phyloP scores from a whole-genome alignment of 306 rosid species.

The Quercus bicolor region DNA sequence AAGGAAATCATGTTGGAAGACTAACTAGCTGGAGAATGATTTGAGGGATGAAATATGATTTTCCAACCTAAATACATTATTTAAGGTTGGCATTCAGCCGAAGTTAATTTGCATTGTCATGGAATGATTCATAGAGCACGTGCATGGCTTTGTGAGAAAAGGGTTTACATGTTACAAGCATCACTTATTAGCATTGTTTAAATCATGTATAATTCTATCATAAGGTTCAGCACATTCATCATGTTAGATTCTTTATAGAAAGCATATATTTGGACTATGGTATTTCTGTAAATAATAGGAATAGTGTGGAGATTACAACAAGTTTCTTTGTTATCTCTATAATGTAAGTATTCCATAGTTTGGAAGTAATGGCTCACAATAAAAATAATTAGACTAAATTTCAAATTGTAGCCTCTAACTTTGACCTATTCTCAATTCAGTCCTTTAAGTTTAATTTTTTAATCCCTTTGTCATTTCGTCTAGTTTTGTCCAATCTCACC shows the following conservation, averaged over 20 bases:
- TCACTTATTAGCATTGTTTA: neutral
- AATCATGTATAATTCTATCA: neutral
- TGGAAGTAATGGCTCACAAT: neutral
- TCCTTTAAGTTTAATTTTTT: too few species aligned
- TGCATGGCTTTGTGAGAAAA: neutral
- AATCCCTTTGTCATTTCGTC: too few species aligned
- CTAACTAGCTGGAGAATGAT: too few species aligned
- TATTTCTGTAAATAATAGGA: neutral
- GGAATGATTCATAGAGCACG: neutral
- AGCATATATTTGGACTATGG: neutral
- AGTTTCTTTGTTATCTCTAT: neutral
- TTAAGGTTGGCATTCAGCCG: neutral
- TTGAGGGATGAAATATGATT: too few species aligned
- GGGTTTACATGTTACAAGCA: neutral
- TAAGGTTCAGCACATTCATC: neutral
- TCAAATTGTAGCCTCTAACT: too few species aligned
- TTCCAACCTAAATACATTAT: neutral
- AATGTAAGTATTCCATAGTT: neutral
- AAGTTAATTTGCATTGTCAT: neutral
- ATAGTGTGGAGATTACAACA: neutral
- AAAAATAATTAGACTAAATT: too few species aligned
- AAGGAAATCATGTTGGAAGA: neutral
- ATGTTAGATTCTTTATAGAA: neutral
- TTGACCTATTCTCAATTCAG: too few species aligned
- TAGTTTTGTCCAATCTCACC: too few species aligned